A percentile compares a stretch with the other conserved stretches of the same genome.
Conservation (phyloP, 2,329 filamentous ascomycete genomes). For the Fusarium gaditjirri region DNA sequence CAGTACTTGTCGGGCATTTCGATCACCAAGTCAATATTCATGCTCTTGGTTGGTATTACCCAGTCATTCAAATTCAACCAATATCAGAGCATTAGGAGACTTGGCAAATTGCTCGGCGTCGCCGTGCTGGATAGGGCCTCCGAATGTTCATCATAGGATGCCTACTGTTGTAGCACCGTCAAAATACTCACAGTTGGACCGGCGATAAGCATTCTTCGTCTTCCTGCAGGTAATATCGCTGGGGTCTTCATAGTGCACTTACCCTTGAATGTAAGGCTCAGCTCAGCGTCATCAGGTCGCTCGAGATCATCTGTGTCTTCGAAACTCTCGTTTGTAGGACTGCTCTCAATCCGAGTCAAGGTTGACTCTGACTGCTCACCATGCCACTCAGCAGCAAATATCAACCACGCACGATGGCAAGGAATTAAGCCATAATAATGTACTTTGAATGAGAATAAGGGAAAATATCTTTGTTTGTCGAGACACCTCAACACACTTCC, state of each 20-base stretch:
- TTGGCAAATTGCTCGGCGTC: no score
- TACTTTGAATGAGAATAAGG: constrained; percentile 28
- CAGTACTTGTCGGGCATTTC: no score
- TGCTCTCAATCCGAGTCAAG: not conserved
- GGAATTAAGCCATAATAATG: constrained; percentile 5
- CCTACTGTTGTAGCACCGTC: not conserved
- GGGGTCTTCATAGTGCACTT: not conserved
- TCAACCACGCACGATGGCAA: not conserved
- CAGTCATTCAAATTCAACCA: no score
- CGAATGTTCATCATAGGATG: not conserved
- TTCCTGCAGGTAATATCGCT: not conserved
- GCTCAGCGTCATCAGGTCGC: not conserved
- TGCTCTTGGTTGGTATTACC: no score
- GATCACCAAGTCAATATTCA: no score
- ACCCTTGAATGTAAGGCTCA: not conserved
- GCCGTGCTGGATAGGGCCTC: no score
- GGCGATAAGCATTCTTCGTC: not conserved
- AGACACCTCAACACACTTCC: constrained; percentile 29
- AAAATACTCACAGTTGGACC: not conserved
- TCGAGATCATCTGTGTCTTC: not conserved
- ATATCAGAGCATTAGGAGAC: no score
- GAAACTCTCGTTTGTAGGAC: not conserved
- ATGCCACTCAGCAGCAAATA: not conserved
- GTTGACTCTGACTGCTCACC: not conserved
- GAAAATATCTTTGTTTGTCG: constrained; percentile 29